Evolutionary conservation across 768 basidiomycete species (phyloP).

Genomic region (Suillus weaverae): DNA sequence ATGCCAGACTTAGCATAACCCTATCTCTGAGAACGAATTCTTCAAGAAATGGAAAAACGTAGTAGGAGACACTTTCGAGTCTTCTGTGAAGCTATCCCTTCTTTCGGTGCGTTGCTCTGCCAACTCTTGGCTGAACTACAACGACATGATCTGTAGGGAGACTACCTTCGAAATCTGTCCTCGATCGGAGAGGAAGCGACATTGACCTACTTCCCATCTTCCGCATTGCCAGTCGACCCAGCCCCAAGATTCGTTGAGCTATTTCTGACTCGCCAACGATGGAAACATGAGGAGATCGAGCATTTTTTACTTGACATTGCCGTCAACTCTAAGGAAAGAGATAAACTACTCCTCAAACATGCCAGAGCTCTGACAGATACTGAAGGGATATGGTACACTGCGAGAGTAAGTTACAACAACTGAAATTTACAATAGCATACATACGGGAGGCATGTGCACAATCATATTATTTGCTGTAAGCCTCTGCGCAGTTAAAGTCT

Average conservation of each 20-base stretch:
- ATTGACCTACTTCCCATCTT: slow-evolving; percentile 75
- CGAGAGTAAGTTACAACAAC: slow-evolving; percentile 60
- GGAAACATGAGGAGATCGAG: slow-evolving; percentile 77
- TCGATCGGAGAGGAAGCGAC: slow-evolving; percentile 34
- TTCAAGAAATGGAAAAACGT: slow-evolving; percentile 65
- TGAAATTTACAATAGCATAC: slow-evolving; percentile 21
- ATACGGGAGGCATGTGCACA: background rate
- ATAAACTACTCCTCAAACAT: slow-evolving; percentile 85
- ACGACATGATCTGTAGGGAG: slow-evolving; percentile 59
- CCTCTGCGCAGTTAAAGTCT: no score
- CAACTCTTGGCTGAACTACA: background rate
- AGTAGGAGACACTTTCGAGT: slow-evolving; percentile 78
- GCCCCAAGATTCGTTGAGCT: slow-evolving; percentile 82
- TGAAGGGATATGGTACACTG: slow-evolving; percentile 72
- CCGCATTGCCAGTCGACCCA: slow-evolving; percentile 74
- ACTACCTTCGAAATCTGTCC: slow-evolving; percentile 56
- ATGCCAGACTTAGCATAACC: slow-evolving; percentile 48
- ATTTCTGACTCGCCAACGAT: slow-evolving; percentile 75
- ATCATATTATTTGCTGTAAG: background rate
- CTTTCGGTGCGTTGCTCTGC: slow-evolving; percentile 54
- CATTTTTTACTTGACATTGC: slow-evolving; percentile 84
- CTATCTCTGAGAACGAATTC: slow-evolving; percentile 57
- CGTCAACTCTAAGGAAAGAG: slow-evolving; percentile 82
- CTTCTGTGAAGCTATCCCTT: slow-evolving; percentile 57
- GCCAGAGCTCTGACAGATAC: slow-evolving; percentile 74